These are phyloP conservation scores for Dioszegia crocea DNA, from an alignment of 768 basidiomycete species.

Conservation along the genomic window DNA sequence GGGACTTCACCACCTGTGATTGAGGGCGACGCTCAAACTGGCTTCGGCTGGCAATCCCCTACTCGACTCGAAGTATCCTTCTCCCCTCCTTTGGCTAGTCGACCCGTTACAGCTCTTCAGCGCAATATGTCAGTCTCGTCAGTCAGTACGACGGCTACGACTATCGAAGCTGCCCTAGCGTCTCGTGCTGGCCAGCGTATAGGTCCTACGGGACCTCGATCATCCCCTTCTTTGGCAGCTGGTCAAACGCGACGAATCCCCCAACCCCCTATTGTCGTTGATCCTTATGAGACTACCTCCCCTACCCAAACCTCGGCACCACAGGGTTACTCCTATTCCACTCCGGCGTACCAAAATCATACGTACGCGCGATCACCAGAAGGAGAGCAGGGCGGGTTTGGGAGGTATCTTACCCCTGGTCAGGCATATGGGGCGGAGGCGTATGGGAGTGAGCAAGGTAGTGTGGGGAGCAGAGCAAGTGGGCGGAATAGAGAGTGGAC, in stretches of 20 bases:
- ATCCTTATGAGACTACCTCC: not conserved
- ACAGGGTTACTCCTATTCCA: not conserved
- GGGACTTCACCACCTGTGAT: slow-evolving; percentile 2
- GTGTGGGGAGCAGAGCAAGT: not conserved
- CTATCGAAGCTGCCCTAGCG: slow-evolving; percentile 13
- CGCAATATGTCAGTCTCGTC: slow-evolving; percentile 6
- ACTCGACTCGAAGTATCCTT: slow-evolving; percentile 3
- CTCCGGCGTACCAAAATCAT: not conserved
- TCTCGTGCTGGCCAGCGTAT: not conserved
- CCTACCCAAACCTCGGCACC: not conserved
- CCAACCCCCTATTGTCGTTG: not conserved
- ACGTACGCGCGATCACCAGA: not conserved
- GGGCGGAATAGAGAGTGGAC: not conserved
- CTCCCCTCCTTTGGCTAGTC: not conserved
- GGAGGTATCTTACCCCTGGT: not conserved
- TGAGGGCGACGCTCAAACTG: not conserved
- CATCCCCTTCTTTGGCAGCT: not conserved
- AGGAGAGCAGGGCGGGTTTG: not conserved
- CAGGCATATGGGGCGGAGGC: slow-evolving; percentile 6
- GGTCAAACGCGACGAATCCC: not conserved
- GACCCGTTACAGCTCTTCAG: not conserved
- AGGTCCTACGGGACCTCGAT: not conserved
- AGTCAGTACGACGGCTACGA: slow-evolving; percentile 15
- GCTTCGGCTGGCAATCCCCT: slow-evolving; percentile 1
- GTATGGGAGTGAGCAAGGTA: slow-evolving; percentile 5